Base-by-base conservation (phyloP, 352 stramenopile genomes). In the Phytophthora ohioensis region DNA sequence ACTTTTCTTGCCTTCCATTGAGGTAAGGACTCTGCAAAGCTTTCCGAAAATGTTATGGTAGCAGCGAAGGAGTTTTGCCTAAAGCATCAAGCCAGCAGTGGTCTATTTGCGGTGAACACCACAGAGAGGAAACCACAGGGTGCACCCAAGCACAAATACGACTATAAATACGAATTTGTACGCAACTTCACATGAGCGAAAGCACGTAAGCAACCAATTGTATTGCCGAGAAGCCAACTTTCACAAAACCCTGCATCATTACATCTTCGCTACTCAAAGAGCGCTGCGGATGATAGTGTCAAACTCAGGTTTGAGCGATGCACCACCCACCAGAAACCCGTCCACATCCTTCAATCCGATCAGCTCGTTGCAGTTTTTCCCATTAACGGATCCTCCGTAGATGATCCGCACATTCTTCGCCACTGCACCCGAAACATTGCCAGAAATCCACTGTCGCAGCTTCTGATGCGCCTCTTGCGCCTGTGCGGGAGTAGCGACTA, bases 401-500 rank as follows among this genome's bases (percentile, higher is more conserved):
- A 98, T 96, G 71, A 97, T 95, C 55, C 94, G 90, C 55, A 96
- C 69, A 17, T 75, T 80, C 34, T 76, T 63, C 4, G 91, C 93
- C 8, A 98, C 92, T 5, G 74, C 66, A 10, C 51, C 39, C 32
- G 84, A 94, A 42, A 98, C 85, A 15, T 91, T 87, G 31, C 36
- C 45, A 2, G 80, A 75, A 59, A 98, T 81, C 81, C 85, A 98
- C 21, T 85, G 67, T 27, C 93, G 79, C 31, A 94, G 67, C 61
- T 94, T 93, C 70, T 97, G 88, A 81, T 98, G 93, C 2, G 91
- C 82, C 17, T 92, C 89, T 82, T 99, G 97, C 2, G 97, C 97
- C 80, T 99, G 97, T 69, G 96, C 95, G 4, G 96, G 94, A 34
- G 95, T 98, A 48, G 96, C 97, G n/a, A 97, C 97, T 39, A 98